phyloP scores from a whole-genome alignment of 2,329 filamentous ascomycete genomes.

The Fusarium sp. region DNA sequence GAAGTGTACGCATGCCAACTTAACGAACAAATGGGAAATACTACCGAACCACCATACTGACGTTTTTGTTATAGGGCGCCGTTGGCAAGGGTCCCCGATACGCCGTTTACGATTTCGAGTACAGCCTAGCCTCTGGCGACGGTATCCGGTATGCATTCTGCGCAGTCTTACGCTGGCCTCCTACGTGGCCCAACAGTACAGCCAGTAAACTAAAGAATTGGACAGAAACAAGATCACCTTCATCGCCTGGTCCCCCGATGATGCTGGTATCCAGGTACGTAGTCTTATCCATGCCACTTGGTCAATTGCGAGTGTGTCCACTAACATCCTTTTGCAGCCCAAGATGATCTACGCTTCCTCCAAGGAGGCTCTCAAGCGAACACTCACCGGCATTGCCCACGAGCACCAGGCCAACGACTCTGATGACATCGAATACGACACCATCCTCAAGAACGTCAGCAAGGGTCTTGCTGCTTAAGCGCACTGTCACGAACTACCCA shows the following conservation, averaged over 20 bases:
- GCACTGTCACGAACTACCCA: constrained; percentile 25
- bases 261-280: constrained; percentile 81
- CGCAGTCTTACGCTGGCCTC: constrained; percentile 29
- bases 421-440: constrained; percentile 84
- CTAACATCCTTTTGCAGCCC: constrained; percentile 63
- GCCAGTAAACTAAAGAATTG: constrained; percentile 36
- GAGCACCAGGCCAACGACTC: constrained; percentile 88
- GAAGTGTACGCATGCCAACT: constrained; percentile 63
- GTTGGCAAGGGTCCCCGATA: constrained; percentile 80
- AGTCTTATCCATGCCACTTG: constrained; percentile 69
- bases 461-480: constrained; percentile 69
- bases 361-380: constrained; percentile 86
- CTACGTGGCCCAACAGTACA: constrained; percentile 10
- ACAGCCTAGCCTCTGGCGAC: constrained; percentile 78
- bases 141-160: constrained; percentile 72
- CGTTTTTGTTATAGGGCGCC: constrained; percentile 60
- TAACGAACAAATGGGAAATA: not conserved
- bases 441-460: constrained; percentile 75
- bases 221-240: constrained; percentile 82
- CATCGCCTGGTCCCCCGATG: constrained; percentile 85
- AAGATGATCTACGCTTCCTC: constrained; percentile 94
- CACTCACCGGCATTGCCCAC: constrained; percentile 79
- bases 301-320: constrained; percentile 60
- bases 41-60: constrained; percentile 21
- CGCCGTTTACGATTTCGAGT: constrained; percentile 88